Evolutionary conservation across 352 stramenopile species (phyloP), one percentile per base, ranked within the genome.

Genomic region (Pythium chondricola): DNA sequence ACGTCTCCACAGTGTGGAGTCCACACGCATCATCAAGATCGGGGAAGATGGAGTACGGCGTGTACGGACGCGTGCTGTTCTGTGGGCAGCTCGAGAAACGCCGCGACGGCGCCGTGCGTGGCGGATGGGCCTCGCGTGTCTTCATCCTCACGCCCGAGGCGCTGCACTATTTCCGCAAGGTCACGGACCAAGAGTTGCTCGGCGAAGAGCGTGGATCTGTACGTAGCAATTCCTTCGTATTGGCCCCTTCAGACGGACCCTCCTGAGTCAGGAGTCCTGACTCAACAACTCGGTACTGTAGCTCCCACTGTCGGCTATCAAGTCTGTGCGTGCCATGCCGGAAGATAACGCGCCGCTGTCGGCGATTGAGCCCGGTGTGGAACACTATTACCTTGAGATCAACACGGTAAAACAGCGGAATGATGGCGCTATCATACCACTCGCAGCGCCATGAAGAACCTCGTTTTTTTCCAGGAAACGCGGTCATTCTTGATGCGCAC

Each of bases 341-440:
- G 77, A 92, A 42, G 75, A 87, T 25, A 77, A 89, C 43, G 68
- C 70, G 37, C 71, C 69, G 8, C 39, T 56, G 43, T 62, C 71
- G 9, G 64, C 68, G 0, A 63, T 79, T 20, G 81, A 92, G 43
- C 53, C 65, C 2, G 70, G 67, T 8, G 57, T 61, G 9, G 81
- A 92, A 52, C 77, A 88, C 52, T 89, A 85, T 51, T 92, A 92
- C 59, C 65, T 92, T 2, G 81, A 87, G 56, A 92, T 92, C 56
- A 68, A 55, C 40, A 88, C 78, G 52, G 78, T 90, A 30, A 17
- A n/a, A n/a, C n/a, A n/a, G n/a, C n/a, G 47, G 21, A 50, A 6
- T 31, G 57, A 43, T 40, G 13, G 14, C 6, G 20, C 13, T 40
- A 3, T 8, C 30, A 25, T 13, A n/a, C 16, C 18, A 43, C 6